Base-by-base conservation (phyloP, 2,329 filamentous ascomycete genomes). In the Neonectria neomacrospora region DNA sequence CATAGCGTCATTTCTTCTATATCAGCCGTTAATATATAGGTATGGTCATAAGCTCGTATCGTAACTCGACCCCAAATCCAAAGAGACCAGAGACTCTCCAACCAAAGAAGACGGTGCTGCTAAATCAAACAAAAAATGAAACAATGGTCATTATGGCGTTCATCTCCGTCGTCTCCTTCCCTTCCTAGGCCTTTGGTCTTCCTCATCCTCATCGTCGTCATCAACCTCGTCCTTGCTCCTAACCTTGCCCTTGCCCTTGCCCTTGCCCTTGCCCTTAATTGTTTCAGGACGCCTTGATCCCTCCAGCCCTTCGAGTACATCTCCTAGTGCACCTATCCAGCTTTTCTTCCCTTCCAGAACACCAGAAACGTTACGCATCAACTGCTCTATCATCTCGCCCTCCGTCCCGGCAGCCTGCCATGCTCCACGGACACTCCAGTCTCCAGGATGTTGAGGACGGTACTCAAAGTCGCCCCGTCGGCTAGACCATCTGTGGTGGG, bases 351-450 rank as follows among this genome's bases (percentile, higher is more conserved):
- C 77, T 30, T 74, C 74, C 12, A 79, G 66, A 42, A 72, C 73
- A 20, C 68, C 70, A 41, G 72, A 73, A 3, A 77, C 64, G 37
- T 67, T 65, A 47, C 66, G 70, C 30, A 73, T 72, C 7, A 77
- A 54, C 18, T 67, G 70, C 32, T 84, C 80, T 4, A 84, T 78
- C 26, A 75, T 72, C 53, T 79, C 78, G 1, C 69, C 67, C 23
- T 85, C 81, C 0, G 81, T 82, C 6, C 82, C 81, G 2, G 74
- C 77, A 0, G 85, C 74, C 23, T 79, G 78, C 83, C 83, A 85
- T 14, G 77, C 74, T 0, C 83, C 82, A 0, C 68, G 73, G 16
- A 82, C 70, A 12, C 80, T 71, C 72, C 74, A 77, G 8, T 78
- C 79, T 2, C 75, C 77, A 1, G 64, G 62, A n/a, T 65, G 58